A percentile compares a stretch with the other conserved stretches of the same genome.
These are phyloP conservation scores for Cyclotella choctawhatcheeana DNA, from an alignment of 108 stramenopile genomes.

Conservation along the genomic window DNA sequence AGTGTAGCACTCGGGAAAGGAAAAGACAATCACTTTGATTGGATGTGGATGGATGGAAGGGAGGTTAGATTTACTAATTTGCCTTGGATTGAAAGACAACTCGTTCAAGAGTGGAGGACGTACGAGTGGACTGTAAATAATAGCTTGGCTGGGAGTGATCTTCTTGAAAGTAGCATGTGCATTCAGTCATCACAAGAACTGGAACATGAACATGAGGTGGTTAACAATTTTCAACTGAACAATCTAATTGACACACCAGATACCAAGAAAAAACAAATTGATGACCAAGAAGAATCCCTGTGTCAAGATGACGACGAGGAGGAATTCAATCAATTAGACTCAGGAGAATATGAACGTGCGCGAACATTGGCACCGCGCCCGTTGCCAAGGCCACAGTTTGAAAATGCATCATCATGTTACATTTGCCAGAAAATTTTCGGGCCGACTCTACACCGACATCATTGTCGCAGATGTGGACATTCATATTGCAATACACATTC, in stretches of 20 bases:
- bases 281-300: slow-evolving; percentile 39
- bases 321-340: slow-evolving; percentile 22
- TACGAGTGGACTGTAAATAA: slow-evolving; percentile 44
- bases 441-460: slow-evolving; percentile 87
- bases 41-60: slow-evolving; percentile 50
- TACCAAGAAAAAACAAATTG: background rate
- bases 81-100: slow-evolving; percentile 84
- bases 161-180: slow-evolving; percentile 15
- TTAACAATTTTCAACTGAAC: no score
- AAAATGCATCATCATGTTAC: slow-evolving; percentile 70
- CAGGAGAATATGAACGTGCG: slow-evolving; percentile 60
- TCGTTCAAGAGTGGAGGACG: slow-evolving; percentile 87
- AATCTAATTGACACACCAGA: no score
- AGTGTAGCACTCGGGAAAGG: slow-evolving; percentile 23
- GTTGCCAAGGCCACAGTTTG: slow-evolving; percentile 67
- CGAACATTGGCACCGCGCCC: slow-evolving; percentile 74
- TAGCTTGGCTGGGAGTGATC: slow-evolving; percentile 15
- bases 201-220: background rate
- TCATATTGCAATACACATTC: slow-evolving; percentile 85
- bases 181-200: background rate
- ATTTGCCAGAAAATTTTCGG: slow-evolving; percentile 80
- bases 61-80: slow-evolving; percentile 67
- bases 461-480: slow-evolving; percentile 90
- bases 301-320: slow-evolving; percentile 34
- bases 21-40: slow-evolving; percentile 29